These are phyloP conservation scores for Phytophthora ramorum DNA, from an alignment of 352 stramenopile species.

Conservation along the genomic window DNA sequence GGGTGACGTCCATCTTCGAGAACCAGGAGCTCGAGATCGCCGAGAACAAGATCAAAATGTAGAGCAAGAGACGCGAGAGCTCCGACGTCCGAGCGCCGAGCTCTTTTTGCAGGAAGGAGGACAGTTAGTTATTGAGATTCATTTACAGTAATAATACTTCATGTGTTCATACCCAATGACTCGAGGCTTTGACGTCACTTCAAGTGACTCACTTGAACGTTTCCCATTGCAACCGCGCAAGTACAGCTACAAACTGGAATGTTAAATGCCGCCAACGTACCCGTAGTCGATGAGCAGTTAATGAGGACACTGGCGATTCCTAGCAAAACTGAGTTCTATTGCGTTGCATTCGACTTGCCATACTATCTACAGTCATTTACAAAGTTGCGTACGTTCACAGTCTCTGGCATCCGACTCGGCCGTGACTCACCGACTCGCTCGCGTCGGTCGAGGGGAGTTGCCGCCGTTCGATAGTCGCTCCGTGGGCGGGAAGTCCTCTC, in stretches of 20 bases:
- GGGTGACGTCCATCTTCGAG: conserved; percentile 89
- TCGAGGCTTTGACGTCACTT: background rate
- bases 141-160: conserved; percentile 42
- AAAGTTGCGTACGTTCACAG: conserved; percentile 22
- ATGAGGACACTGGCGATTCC: background rate
- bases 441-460: conserved; percentile 9
- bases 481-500: conserved; percentile 65
- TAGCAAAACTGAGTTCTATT: conserved; percentile 40
- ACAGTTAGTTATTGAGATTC: conserved; percentile 36
- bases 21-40: conserved; percentile 59
- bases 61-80: conserved; percentile 28
- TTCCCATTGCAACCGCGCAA: background rate
- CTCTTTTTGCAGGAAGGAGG: conserved; percentile 19
- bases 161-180: conserved; percentile 12
- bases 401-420: background rate
- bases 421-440: conserved; percentile 32
- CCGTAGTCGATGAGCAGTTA: no score
- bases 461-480: conserved; percentile 44
- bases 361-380: conserved; percentile 42
- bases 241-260: background rate
- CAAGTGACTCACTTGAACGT: no score
- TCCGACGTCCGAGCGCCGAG: conserved; percentile 4
- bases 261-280: no score
- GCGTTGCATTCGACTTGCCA: conserved; percentile 19
- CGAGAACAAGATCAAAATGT: conserved; percentile 78